A percentile compares a stretch with the other conserved stretches of the same genome.
phyloP scores from a whole-genome alignment of 331 rosid species.

The Spiraea crenata region DNA sequence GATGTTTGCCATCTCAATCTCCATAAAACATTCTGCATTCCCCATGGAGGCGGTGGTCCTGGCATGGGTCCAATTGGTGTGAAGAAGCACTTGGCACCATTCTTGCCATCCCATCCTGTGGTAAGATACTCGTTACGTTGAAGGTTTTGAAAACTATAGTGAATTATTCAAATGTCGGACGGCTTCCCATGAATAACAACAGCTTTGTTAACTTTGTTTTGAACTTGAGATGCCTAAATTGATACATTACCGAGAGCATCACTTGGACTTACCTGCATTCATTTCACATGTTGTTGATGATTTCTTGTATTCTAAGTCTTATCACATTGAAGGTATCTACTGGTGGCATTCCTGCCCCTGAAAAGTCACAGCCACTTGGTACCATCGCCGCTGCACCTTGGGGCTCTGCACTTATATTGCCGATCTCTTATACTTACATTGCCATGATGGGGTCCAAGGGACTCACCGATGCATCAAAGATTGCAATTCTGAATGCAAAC shows the following conservation, averaged over 20 bases:
- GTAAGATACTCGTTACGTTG: conserved; percentile 35
- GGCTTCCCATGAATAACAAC: too few species aligned
- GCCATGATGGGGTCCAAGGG: conserved; percentile 99
- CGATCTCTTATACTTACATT: conserved; percentile 90
- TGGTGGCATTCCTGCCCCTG: conserved; percentile 91
- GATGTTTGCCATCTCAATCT: conserved; percentile 99
- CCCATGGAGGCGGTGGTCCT: conserved; percentile 99
- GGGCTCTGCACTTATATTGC: conserved; percentile 99
- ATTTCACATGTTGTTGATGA: neutral
- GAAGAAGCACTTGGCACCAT: conserved; percentile 98
- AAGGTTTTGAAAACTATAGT: conserved; percentile 7
- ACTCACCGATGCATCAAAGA: conserved; percentile 92
- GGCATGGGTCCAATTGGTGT: conserved; percentile 99
- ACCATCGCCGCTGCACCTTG: conserved; percentile 98
- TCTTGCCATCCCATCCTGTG: conserved; percentile 99
- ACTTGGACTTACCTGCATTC: neutral
- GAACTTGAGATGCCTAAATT: neutral
- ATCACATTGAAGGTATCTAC: conserved; percentile 60
- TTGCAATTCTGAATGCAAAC: conserved; percentile 93
- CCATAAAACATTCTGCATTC: conserved; percentile 98
- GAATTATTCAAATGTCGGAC: neutral
- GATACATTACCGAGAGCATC: neutral
- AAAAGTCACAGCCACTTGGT: conserved; percentile 83
- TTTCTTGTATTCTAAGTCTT: conserved; percentile 2
- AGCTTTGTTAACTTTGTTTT: neutral